Conservation (phyloP, 768 basidiomycete species). For the Mycena rosella region DNA sequence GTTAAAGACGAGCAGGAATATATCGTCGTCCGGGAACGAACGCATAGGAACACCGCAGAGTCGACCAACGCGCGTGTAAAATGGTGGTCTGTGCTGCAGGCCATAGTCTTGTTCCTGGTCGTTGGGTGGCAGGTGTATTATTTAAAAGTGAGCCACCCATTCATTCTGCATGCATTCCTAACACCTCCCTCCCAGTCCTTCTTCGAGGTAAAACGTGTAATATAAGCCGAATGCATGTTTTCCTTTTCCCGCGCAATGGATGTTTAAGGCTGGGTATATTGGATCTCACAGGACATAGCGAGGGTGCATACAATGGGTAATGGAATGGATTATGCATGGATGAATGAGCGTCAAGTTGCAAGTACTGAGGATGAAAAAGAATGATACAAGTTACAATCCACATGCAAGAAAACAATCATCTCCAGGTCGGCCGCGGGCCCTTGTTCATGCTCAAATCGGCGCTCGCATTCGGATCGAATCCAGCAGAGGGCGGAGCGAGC, state of each 20-base stretch:
- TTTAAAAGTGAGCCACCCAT: conserved; percentile 73
- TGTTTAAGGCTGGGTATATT: conserved; percentile 44
- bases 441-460: conserved; percentile 64
- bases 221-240: conserved; percentile 58
- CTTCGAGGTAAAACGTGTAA: conserved; percentile 93
- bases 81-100: conserved; percentile 98
- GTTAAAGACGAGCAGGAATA: conserved; percentile 99
- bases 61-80: conserved; percentile 96
- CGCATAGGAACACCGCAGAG: conserved; percentile 95
- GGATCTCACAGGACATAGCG: conserved; percentile 29
- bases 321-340: conserved; percentile 31
- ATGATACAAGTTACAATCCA: conserved; percentile 32
- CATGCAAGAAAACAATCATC: conserved; percentile 50
- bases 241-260: too few species aligned
- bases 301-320: conserved; percentile 34
- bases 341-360: conserved; percentile 33
- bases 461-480: conserved; percentile 59
- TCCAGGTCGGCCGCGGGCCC: conserved; percentile 68
- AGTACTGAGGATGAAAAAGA: conserved; percentile 31
- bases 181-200: conserved; percentile 66
- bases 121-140: conserved; percentile 99
- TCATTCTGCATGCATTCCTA: neutral
- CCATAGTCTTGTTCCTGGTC: conserved; percentile 86
- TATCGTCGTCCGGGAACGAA: conserved; percentile 92
- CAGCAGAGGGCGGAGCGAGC: conserved; percentile 38